Conservation (phyloP, 2,329 filamentous ascomycete species). For the Clonostachys chloroleuca region DNA sequence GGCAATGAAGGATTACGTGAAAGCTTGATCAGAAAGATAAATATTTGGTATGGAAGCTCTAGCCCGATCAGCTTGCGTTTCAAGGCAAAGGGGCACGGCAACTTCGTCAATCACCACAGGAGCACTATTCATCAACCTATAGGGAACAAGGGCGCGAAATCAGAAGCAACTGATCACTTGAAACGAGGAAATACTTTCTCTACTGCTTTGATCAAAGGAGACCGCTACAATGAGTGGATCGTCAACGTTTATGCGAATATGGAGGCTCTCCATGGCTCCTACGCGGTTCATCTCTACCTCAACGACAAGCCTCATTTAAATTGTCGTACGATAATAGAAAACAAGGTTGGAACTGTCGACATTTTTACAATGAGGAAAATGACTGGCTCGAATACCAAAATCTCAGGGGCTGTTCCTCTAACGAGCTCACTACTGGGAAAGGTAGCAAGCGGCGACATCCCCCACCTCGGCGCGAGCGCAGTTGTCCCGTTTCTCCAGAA, state of each 20-base stretch:
- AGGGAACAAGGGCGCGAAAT: too few relatives aligned
- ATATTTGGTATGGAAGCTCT: conserved; percentile 34
- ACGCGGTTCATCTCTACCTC: conserved; percentile 63
- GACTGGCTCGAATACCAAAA: conserved; percentile 22
- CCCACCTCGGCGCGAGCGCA: conserved; percentile 24
- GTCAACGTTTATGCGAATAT: conserved; percentile 28
- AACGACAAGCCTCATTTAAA: conserved; percentile 42
- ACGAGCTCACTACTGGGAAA: conserved; percentile 42
- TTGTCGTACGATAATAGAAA: conserved; percentile 46
- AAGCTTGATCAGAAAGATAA: conserved; percentile 42
- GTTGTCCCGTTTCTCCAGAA: conserved; percentile 35
- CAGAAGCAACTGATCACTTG: too few relatives aligned
- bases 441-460: conserved; percentile 27
- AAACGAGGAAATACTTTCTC: not conserved
- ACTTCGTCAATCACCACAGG: conserved; percentile 11
- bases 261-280: conserved; percentile 55
- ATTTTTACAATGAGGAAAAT: conserved; percentile 41
- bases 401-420: conserved; percentile 46
- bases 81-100: conserved; percentile 5
- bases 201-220: conserved; percentile 26
- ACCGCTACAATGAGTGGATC: conserved; percentile 25
- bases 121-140: too few relatives aligned
- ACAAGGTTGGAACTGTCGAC: conserved; percentile 58
- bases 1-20: conserved; percentile 17
- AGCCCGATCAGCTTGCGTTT: conserved; percentile 11